Evolutionary conservation across 108 stramenopile species (phyloP), one percentile per base, ranked within the genome.

Genomic region (Schizochytrium sp.): DNA sequence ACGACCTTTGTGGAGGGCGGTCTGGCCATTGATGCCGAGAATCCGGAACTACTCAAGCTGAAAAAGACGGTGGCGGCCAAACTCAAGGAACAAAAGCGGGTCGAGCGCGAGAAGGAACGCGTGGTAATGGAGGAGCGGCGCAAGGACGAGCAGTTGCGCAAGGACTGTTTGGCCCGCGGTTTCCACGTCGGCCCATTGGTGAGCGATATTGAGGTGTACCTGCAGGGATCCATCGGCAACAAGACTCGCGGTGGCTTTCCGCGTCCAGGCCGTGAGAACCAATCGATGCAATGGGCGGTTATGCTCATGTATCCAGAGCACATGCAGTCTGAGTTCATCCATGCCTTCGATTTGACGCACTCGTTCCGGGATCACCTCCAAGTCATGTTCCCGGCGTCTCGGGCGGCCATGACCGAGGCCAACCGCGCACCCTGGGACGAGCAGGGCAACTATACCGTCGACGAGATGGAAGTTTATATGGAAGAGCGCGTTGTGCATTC

Each of bases 131-230:
- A 83, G 48, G 76, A 83, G n/a, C 76, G 76, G 16, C 45, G 51
- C 48, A 47, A 53, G 76, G 76, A 83, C 51, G 76, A 83, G 76
- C 48, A 53, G 76, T 6, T 83, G 76, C 76, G 76, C 76, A 83
- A 83, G 51, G 76, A 47, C 25, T 83, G 76, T 53, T 23, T 83
- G 28, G 76, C 19, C 16, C 45, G 76, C n/a, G 51, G 51, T 12
- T 53, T 83, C 76, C 45, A 47, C 45, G 51, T 83, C 2, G 76
- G 76, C 10, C 76, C 76, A 1, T 45, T 83, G 16, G 76, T 83
- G 14, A 34, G 23, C 51, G 76, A 83, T 45, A 83, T 83, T 23
- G 48, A 83, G 23, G 25, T 83, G 48, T 83, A 83, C 76, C 51
- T 83, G 45, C 76, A 83, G 51, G 76, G 76, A 12, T 47, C 76